Evolutionary conservation across 768 basidiomycete species (phyloP), one percentile per base, ranked within the genome.

Genomic region (Termitomyces sp.): DNA sequence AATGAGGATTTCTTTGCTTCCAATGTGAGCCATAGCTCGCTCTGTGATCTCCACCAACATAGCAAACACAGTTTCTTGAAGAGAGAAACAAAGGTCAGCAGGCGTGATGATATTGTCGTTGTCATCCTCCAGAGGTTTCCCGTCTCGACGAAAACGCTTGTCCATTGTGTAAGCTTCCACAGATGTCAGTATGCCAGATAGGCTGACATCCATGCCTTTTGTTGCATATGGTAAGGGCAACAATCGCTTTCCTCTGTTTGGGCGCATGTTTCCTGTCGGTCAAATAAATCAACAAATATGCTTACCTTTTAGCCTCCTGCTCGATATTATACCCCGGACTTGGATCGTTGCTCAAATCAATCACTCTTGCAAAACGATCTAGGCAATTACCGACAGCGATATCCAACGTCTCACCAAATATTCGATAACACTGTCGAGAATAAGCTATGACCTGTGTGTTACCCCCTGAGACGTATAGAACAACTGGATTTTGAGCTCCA

Each of bases 41-140:
- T 99, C 97, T 0, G 97, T 98, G 59, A 98, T 99, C 73, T 99
- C 97, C 16, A 99, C 97, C 3, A 99, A 79, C 97, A 99, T 99
- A 0, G 95, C 90, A 69, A 90, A 99, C 1, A 98, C 86, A 0
- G 92, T 97, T 73, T 99, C 97, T 73, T 99, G 97, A 4, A 99
- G 76, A 5, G 94, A 95, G 71, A 94, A 98, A 72, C 97, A 99
- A 27, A 99, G 74, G 70, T 99, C 97, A n/a, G 92, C 90, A 12
- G 95, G 86, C 7, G 92, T 98, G 65, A 98, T 92, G 57, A 87
- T 79, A 64, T 95, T 88, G 21, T 80, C 76, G 23, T 81, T 77
- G 17, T 77, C 73, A 2, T 72, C 65, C 61, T 76, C 76, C n/a
- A 60, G 62, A 5, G 63, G 67, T 19, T 63, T 54, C 14, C 73